These are phyloP conservation scores for Kluyveromyces lactis DNA, from an alignment of 805 yeast species.

Conservation along the genomic window DNA sequence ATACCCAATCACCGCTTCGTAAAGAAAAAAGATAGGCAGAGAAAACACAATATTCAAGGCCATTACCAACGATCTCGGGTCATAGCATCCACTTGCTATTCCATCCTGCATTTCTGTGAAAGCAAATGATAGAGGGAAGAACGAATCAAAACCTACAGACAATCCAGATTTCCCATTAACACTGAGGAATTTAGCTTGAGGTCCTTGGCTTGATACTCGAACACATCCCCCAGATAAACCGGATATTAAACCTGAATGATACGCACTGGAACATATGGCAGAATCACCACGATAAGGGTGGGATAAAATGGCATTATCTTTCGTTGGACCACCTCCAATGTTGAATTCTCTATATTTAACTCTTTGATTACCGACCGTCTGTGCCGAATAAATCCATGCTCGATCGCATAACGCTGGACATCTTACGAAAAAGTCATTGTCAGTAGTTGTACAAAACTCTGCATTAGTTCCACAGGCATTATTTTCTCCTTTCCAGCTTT, in stretches of 20 bases:
- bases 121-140: slow-evolving; percentile 66
- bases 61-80: slow-evolving; percentile 55
- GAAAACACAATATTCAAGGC: slow-evolving; percentile 55
- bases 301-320: slow-evolving; percentile 30
- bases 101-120: slow-evolving; percentile 40
- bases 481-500: slow-evolving; percentile 69
- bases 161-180: slow-evolving; percentile 39
- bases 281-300: slow-evolving; percentile 82
- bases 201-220: slow-evolving; percentile 47
- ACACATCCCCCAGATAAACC: slow-evolving; percentile 77
- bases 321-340: slow-evolving; percentile 52
- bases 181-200: slow-evolving; percentile 40
- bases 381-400: slow-evolving; percentile 64
- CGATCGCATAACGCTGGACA: slow-evolving; percentile 88
- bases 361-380: slow-evolving; percentile 62
- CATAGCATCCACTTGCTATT: slow-evolving; percentile 48
- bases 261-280: slow-evolving; percentile 81
- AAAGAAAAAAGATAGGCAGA: slow-evolving; percentile 47
- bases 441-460: slow-evolving; percentile 43
- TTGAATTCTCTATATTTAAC: slow-evolving; percentile 64
- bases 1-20: slow-evolving; percentile 40
- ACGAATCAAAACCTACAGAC: slow-evolving; percentile 51
- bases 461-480: slow-evolving; percentile 70
- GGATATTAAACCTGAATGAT: slow-evolving; percentile 74
- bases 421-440: slow-evolving; percentile 45